Evolutionary conservation across 805 yeast genomes (phyloP).

Genomic region (Cyberlindnera suaveolens): DNA sequence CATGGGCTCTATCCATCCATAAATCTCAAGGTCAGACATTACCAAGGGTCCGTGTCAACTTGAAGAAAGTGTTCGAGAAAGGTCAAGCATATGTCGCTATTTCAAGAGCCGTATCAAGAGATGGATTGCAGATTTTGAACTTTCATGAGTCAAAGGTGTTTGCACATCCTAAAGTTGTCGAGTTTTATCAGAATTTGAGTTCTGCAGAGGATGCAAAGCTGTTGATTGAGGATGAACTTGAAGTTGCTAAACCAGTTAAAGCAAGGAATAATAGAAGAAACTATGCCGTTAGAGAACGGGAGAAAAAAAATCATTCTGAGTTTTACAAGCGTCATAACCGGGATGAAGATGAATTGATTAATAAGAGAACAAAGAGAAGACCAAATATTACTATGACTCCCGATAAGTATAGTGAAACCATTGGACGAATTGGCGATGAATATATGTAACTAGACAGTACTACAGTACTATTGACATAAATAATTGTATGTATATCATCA

Average conservation of each 20-base stretch:
- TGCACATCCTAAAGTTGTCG: conserved; percentile 64
- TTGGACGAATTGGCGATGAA: too few species aligned
- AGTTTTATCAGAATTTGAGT: conserved; percentile 53
- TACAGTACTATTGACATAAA: too few species aligned
- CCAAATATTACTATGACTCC: too few species aligned
- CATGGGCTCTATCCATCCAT: conserved; percentile 95
- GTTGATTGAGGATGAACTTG: not conserved
- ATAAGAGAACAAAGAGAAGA: too few species aligned
- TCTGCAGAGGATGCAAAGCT: conserved; percentile 20
- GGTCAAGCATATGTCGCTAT: conserved; percentile 97
- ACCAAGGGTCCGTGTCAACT: conserved; percentile 69
- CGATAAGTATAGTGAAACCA: too few species aligned
- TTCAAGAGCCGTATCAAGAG: conserved; percentile 80
- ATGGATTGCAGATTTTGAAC: conserved; percentile 75
- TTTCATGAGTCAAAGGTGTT: conserved; percentile 58
- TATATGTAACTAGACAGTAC: too few species aligned
- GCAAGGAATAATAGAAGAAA: too few species aligned
- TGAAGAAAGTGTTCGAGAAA: conserved; percentile 69
- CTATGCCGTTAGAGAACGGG: too few species aligned
- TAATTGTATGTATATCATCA: too few species aligned
- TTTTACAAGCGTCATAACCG: too few species aligned
- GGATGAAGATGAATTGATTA: too few species aligned
- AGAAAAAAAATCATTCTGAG: too few species aligned
- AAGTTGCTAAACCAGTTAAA: not conserved
- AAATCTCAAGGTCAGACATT: conserved; percentile 94